Percentiles rank a stretch among this genome's conserved stretches.
phyloP scores from a whole-genome alignment of 2,329 filamentous ascomycete genomes.

The Hypocreales sp. region DNA sequence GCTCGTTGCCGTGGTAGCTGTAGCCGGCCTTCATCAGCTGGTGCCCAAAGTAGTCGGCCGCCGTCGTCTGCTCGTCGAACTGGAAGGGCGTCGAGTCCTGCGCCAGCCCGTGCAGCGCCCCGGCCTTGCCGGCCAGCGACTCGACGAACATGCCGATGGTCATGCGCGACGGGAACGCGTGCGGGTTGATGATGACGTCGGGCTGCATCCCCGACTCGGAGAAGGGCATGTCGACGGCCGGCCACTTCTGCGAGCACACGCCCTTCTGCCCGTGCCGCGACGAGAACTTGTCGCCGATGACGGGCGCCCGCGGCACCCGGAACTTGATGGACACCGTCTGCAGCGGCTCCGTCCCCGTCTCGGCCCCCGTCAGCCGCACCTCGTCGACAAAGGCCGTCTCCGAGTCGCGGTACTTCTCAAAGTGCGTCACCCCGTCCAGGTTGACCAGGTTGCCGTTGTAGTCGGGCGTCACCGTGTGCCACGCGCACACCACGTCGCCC shows the following conservation, averaged over 20 bases:
- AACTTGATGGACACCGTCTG: slow-evolving; percentile 90
- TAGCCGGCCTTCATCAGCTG: slow-evolving; percentile 91
- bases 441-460: slow-evolving; percentile 68
- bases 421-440: slow-evolving; percentile 70
- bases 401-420: slow-evolving; percentile 86
- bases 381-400: slow-evolving; percentile 86
- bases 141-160: slow-evolving; percentile 99
- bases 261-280: slow-evolving; percentile 97
- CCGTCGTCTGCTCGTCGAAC: slow-evolving; percentile 84
- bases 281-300: slow-evolving; percentile 98
- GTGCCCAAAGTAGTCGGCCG: slow-evolving; percentile 88
- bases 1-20: slow-evolving; percentile 97
- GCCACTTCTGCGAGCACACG: slow-evolving; percentile 94
- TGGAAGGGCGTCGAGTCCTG: slow-evolving; percentile 93
- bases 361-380: slow-evolving; percentile 76
- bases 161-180: slow-evolving; percentile 98
- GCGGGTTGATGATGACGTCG: slow-evolving; percentile 97
- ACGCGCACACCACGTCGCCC: slow-evolving; percentile 76
- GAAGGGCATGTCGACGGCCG: slow-evolving; percentile 85
- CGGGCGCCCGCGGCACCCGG: slow-evolving; percentile 72
- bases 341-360: slow-evolving; percentile 66
- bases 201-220: slow-evolving; percentile 93
- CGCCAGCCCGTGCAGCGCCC: slow-evolving; percentile 84
- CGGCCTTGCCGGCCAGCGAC: slow-evolving; percentile 87
- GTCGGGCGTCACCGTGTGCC: slow-evolving; percentile 74